phyloP scores from a whole-genome alignment of 2,329 filamentous ascomycete species.

The Plenodomus lindquistii region DNA sequence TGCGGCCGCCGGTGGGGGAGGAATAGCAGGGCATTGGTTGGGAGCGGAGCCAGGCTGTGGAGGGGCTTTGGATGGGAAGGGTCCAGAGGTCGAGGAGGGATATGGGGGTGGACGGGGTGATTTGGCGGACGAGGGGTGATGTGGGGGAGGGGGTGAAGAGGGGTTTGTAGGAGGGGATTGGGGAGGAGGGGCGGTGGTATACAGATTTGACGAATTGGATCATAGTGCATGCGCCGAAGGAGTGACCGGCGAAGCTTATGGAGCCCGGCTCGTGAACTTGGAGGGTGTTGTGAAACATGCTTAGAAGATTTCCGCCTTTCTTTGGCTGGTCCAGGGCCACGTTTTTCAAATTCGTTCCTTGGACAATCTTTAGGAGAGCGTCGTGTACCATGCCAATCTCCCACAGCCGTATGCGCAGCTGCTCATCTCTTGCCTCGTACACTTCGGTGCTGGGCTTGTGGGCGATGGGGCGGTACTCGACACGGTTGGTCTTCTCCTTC shows the following conservation, averaged over 20 bases:
- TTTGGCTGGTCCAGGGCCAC: conserved; percentile 48
- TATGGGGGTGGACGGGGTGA: conserved; percentile 68
- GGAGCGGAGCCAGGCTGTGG: conserved; percentile 67
- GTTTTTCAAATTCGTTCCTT: conserved; percentile 53
- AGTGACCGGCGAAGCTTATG: conserved; percentile 78
- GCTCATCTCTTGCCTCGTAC: conserved; percentile 68
- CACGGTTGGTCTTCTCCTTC: conserved; percentile 43
- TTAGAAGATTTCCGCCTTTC: conserved; percentile 50
- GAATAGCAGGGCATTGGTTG: conserved; percentile 72
- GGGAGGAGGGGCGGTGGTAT: conserved; percentile 65
- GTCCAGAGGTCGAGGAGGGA: conserved; percentile 82
- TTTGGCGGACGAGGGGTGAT: conserved; percentile 64
- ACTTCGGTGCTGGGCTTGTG: conserved; percentile 69
- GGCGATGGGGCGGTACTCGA: conserved; percentile 54
- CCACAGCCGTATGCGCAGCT: conserved; percentile 76
- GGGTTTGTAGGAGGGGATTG: conserved; percentile 54
- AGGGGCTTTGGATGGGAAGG: conserved; percentile 68
- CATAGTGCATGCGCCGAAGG: conserved; percentile 75
- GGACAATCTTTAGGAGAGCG: conserved; percentile 68
- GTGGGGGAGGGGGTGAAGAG: conserved; percentile 63
- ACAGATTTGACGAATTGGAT: conserved; percentile 79
- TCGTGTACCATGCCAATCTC: conserved; percentile 74
- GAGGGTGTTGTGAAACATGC: conserved; percentile 63
- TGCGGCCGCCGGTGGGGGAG: conserved; percentile 55
- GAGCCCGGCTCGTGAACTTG: conserved; percentile 72